Conservation (phyloP, 495 filamentous ascomycete genomes). For the Evernia prunastri region DNA sequence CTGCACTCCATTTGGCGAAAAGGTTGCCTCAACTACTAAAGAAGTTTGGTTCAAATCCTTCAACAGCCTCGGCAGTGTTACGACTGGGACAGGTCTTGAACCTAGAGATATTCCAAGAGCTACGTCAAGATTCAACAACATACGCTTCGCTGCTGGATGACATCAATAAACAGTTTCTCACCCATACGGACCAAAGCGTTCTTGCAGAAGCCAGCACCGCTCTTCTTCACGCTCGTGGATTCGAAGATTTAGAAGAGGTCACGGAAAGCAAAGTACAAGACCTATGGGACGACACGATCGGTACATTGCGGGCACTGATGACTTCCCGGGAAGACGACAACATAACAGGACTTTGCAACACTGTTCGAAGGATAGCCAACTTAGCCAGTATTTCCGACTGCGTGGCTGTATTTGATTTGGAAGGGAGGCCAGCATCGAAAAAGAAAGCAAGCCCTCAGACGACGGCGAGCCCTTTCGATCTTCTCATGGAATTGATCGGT, state of each 20-base stretch:
- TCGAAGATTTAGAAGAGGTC: conserved; percentile 79
- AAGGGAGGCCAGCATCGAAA: conserved; percentile 38
- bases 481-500: conserved; percentile 57
- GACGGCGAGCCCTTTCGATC: conserved; percentile 47
- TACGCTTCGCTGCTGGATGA: conserved; percentile 82
- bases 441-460: conserved; percentile 40
- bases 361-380: conserved; percentile 75
- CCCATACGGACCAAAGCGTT: conserved; percentile 78
- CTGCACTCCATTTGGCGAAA: conserved; percentile 64
- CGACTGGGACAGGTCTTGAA: conserved; percentile 83
- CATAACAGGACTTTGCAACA: conserved; percentile 66
- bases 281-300: conserved; percentile 78
- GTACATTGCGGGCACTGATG: conserved; percentile 56
- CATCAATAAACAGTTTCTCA: conserved; percentile 86
- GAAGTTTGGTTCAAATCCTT: conserved; percentile 85
- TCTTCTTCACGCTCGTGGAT: conserved; percentile 75
- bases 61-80: conserved; percentile 76
- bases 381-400: conserved; percentile 75
- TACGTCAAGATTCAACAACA: conserved; percentile 76
- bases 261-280: conserved; percentile 70
- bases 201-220: conserved; percentile 77
- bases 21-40: conserved; percentile 80
- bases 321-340: conserved; percentile 56
- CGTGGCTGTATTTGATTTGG: conserved; percentile 61
- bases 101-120: conserved; percentile 79